A percentile compares a stretch with the other conserved stretches of the same genome.
Evolutionary conservation across 768 basidiomycete species (phyloP).

Genomic region (Gymnopilus dilepis): DNA sequence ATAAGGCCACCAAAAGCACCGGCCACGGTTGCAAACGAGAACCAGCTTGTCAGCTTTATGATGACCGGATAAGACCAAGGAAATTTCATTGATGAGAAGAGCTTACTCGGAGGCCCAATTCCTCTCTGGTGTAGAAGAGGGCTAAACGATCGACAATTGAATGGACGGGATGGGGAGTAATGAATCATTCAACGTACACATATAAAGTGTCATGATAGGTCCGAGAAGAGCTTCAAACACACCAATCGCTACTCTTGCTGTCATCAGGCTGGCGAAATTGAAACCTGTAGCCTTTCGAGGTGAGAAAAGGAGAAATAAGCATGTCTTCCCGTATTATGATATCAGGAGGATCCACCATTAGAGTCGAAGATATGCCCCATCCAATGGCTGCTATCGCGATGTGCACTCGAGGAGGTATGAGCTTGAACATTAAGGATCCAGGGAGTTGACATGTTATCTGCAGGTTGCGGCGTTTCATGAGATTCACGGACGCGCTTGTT

Average conservation of each 20-base stretch:
- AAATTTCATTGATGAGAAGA: too few relatives aligned
- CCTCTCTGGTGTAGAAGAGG: slow-evolving; percentile 76
- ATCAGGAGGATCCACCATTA: slow-evolving; percentile 52
- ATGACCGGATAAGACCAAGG: too few relatives aligned
- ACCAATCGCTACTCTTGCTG: slow-evolving; percentile 65
- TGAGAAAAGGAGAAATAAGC: background rate
- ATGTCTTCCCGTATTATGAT: background rate
- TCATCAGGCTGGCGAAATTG: slow-evolving; percentile 62
- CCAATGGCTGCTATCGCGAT: slow-evolving; percentile 68
- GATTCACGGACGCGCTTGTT: background rate
- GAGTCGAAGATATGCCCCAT: slow-evolving; percentile 78
- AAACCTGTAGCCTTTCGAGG: slow-evolving; percentile 59
- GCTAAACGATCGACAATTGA: slow-evolving; percentile 42
- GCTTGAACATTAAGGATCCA: slow-evolving; percentile 66
- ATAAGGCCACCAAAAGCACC: slow-evolving; percentile 90
- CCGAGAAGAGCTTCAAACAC: slow-evolving; percentile 82
- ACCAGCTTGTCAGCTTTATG: slow-evolving; percentile 82
- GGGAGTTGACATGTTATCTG: slow-evolving; percentile 77
- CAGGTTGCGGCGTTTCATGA: background rate
- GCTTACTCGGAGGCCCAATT: slow-evolving; percentile 70
- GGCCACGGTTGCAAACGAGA: slow-evolving; percentile 83
- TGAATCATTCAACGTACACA: slow-evolving; percentile 53
- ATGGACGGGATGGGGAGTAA: background rate
- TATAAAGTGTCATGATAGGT: slow-evolving; percentile 78
- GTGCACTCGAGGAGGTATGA: slow-evolving; percentile 72